Conservation (phyloP, 805 yeast species). For the Kluyveromyces starmeri region DNA sequence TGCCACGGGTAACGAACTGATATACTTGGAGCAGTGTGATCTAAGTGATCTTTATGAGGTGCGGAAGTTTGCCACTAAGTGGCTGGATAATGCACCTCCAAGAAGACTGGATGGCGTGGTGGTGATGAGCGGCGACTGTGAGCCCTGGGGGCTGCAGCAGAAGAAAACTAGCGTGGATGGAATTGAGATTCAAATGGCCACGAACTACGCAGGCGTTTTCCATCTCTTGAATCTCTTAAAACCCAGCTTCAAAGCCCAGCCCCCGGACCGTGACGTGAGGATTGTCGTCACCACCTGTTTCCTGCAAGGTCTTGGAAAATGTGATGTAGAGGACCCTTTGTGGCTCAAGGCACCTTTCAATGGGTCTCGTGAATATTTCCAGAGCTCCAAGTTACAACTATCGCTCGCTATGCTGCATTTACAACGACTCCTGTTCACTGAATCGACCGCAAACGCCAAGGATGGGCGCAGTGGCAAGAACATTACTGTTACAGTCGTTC, state of each 20-base stretch:
- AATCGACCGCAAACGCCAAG: constrained; percentile 52
- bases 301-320: constrained; percentile 61
- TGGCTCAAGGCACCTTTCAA: constrained; percentile 51
- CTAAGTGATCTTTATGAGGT: constrained; percentile 63
- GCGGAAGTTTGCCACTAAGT: constrained; percentile 83
- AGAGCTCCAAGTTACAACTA: constrained; percentile 71
- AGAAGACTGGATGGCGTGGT: constrained; percentile 84
- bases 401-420: constrained; percentile 69
- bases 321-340: constrained; percentile 55
- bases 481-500: constrained; percentile 63
- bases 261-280: constrained; percentile 90
- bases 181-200: constrained; percentile 73
- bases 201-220: constrained; percentile 72
- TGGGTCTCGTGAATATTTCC: constrained; percentile 69
- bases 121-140: constrained; percentile 76
- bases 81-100: constrained; percentile 89
- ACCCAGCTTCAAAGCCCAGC: constrained; percentile 84
- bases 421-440: constrained; percentile 53
- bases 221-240: constrained; percentile 71
- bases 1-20: constrained; percentile 56
- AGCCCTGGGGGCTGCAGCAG: constrained; percentile 55
- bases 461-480: constrained; percentile 39
- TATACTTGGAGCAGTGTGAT: constrained; percentile 89
- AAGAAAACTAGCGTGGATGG: constrained; percentile 73
- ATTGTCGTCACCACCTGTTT: constrained; percentile 72